These are phyloP conservation scores for Toxicodendron radicans DNA, from an alignment of 345 rosid species.

Conservation along the genomic window DNA sequence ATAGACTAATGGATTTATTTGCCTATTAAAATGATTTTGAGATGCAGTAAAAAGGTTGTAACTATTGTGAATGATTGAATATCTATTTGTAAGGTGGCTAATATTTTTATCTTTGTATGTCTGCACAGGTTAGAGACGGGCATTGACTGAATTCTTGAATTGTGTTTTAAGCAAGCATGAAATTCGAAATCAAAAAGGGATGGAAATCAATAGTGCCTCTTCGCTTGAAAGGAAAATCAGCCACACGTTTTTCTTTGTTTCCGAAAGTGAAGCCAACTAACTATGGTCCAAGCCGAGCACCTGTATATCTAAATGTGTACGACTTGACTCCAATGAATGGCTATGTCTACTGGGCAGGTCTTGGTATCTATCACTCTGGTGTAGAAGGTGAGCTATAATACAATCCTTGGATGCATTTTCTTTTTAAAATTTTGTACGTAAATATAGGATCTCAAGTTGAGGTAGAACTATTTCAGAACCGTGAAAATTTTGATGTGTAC, in stretches of 20 bases:
- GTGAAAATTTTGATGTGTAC: slow-evolving; percentile 7
- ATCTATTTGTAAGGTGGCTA: background rate
- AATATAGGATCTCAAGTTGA: background rate
- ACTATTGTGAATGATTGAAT: background rate
- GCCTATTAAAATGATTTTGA: background rate
- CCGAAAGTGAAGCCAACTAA: slow-evolving; percentile 60
- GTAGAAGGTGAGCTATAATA: slow-evolving; percentile 71
- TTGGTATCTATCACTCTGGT: slow-evolving; percentile 96
- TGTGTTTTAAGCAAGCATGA: slow-evolving; percentile 51
- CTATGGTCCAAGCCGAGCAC: slow-evolving; percentile 59
- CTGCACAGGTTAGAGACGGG: slow-evolving; percentile 41
- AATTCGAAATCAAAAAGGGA: slow-evolving; percentile 52
- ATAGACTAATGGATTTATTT: too few relatives aligned
- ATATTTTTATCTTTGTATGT: slow-evolving; percentile 3
- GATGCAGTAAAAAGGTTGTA: background rate
- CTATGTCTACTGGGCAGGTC: slow-evolving; percentile 94
- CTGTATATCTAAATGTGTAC: slow-evolving; percentile 91
- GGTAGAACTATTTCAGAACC: background rate
- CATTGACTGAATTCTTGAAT: slow-evolving; percentile 27
- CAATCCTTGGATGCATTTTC: slow-evolving; percentile 17
- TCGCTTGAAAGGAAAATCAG: slow-evolving; percentile 58
- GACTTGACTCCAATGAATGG: slow-evolving; percentile 90
- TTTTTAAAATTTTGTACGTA: background rate
- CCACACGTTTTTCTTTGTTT: slow-evolving; percentile 69
- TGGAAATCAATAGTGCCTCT: slow-evolving; percentile 62